Evolutionary conservation across 2,329 filamentous ascomycete species (phyloP).

Genomic region (Pseudogymnoascus sp.): DNA sequence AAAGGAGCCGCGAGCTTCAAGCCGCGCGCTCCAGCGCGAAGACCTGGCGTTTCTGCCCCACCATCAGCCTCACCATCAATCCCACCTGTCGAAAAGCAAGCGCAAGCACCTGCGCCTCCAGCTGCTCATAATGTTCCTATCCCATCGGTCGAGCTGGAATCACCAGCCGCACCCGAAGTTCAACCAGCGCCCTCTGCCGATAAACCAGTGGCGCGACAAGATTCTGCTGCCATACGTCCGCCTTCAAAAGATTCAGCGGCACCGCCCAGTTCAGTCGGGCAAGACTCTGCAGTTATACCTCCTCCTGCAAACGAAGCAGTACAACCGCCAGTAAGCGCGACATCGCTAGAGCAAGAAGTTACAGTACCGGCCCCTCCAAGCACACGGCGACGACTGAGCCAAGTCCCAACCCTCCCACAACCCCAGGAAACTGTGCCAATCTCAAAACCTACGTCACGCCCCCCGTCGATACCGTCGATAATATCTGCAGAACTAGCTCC

Average conservation of each 20-base stretch:
- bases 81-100: constrained; percentile 33
- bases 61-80: constrained; percentile 32
- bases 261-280: background rate
- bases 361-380: background rate
- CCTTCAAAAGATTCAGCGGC: background rate
- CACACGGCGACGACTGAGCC: background rate
- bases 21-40: constrained; percentile 56
- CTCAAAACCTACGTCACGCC: background rate
- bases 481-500: background rate
- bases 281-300: background rate
- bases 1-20: constrained; percentile 56
- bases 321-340: background rate
- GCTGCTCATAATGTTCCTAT: background rate
- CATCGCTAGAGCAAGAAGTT: background rate
- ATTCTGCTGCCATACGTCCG: background rate
- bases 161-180: constrained; percentile 24
- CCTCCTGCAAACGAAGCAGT: background rate
- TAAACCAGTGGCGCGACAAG: background rate
- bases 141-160: background rate
- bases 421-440: background rate
- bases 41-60: constrained; percentile 34
- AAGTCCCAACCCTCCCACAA: background rate
- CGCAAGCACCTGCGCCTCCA: constrained; percentile 23
- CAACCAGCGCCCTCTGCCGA: constrained; percentile 29
- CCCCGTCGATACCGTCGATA: background rate